Evolutionary conservation across 2,329 filamentous ascomycete species (phyloP).

Genomic region (Exophiala dermatitidis): DNA sequence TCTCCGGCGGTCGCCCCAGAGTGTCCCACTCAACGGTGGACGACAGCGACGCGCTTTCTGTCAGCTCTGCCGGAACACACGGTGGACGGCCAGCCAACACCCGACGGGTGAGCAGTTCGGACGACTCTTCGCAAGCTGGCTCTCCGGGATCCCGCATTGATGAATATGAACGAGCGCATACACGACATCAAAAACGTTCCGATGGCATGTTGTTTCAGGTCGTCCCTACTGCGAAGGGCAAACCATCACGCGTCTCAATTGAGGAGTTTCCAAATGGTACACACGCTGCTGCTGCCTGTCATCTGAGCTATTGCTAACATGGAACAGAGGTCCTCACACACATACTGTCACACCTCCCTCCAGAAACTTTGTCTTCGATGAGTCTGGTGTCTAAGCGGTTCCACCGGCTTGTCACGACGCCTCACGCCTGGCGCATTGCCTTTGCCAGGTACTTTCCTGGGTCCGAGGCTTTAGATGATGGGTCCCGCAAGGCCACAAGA

Average conservation of each 20-base stretch:
- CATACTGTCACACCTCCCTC: slow-evolving; percentile 80
- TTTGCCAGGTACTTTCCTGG: slow-evolving; percentile 88
- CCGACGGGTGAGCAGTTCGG: slow-evolving; percentile 29
- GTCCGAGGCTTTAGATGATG: slow-evolving; percentile 49
- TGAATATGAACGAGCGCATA: slow-evolving; percentile 48
- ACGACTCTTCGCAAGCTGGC: slow-evolving; percentile 30
- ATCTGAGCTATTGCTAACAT: slow-evolving; percentile 23
- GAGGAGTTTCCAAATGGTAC: slow-evolving; percentile 73
- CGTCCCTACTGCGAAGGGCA: slow-evolving; percentile 39
- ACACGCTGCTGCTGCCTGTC: slow-evolving; percentile 10
- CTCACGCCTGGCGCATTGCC: slow-evolving; percentile 87
- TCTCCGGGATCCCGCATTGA: slow-evolving; percentile 46
- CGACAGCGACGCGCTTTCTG: slow-evolving; percentile 26
- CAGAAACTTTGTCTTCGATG: slow-evolving; percentile 72
- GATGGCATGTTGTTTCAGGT: slow-evolving; percentile 48
- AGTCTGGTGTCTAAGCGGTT: slow-evolving; percentile 83
- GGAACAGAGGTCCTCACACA: slow-evolving; percentile 79
- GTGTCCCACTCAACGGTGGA: slow-evolving; percentile 29
- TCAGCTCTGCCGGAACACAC: slow-evolving; percentile 25
- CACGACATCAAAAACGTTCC: slow-evolving; percentile 32
- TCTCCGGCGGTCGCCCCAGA: slow-evolving; percentile 35
- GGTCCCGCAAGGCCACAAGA: slow-evolving; percentile 35
- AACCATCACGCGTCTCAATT: slow-evolving; percentile 44
- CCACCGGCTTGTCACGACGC: slow-evolving; percentile 76
- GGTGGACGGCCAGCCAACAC: slow-evolving; percentile 23